Evolutionary conservation across 2,329 filamentous ascomycete species (phyloP).

Genomic region (Talaromyces marneffei): DNA sequence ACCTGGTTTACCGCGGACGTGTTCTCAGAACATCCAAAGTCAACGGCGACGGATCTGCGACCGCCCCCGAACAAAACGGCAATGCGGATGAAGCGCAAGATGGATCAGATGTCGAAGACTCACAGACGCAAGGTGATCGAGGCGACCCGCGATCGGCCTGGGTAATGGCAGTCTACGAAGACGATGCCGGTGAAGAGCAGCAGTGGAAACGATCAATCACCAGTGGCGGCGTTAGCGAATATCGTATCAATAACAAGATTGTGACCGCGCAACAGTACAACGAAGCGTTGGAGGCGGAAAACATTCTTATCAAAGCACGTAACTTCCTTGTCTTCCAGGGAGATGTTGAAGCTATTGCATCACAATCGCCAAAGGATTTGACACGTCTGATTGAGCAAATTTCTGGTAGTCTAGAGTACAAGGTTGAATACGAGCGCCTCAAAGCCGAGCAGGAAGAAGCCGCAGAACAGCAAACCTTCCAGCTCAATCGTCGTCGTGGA

Average conservation of each 20-base stretch:
- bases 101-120: slow-evolving; percentile 55
- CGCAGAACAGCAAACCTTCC: slow-evolving; percentile 79
- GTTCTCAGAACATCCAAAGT: slow-evolving; percentile 89
- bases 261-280: slow-evolving; percentile 93
- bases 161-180: slow-evolving; percentile 99
- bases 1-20: slow-evolving; percentile 91
- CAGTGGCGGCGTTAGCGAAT: slow-evolving; percentile 80
- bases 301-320: slow-evolving; percentile 94
- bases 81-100: slow-evolving; percentile 58
- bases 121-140: slow-evolving; percentile 56
- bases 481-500: slow-evolving; percentile 79
- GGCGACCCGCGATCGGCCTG: slow-evolving; percentile 89
- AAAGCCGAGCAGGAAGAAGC: slow-evolving; percentile 81
- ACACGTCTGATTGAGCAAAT: slow-evolving; percentile 96
- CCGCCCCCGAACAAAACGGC: slow-evolving; percentile 48
- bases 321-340: slow-evolving; percentile 99
- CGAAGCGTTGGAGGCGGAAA: slow-evolving; percentile 81
- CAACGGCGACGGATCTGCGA: slow-evolving; percentile 79
- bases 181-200: slow-evolving; percentile 91
- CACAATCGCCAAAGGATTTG: slow-evolving; percentile 87
- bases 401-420: slow-evolving; percentile 90
- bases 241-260: slow-evolving; percentile 87
- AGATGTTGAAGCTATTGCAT: slow-evolving; percentile 93
- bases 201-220: slow-evolving; percentile 96
- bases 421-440: slow-evolving; percentile 86